Evolutionary conservation across 371 early-diverging fungal species (phyloP).

Genomic region (Umbelopsis sp.): DNA sequence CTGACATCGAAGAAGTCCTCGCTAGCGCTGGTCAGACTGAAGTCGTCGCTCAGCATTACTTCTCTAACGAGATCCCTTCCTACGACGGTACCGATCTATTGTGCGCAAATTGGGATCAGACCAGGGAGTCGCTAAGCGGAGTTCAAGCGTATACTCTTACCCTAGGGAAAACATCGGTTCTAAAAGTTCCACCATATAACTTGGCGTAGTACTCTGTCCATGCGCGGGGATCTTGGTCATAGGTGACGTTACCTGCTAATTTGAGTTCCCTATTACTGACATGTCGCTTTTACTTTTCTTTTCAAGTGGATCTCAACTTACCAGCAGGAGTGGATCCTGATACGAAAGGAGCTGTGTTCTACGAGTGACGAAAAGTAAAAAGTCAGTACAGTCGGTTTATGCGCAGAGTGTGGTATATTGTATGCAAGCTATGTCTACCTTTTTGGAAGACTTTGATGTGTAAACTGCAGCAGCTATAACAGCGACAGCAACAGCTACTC

Average conservation of each 20-base stretch:
- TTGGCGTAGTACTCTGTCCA: neutral
- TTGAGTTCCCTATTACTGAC: neutral
- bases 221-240: neutral
- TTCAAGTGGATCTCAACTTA: neutral
- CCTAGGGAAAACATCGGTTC: neutral
- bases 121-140: too few relatives aligned
- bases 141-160: neutral
- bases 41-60: neutral
- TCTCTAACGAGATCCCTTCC: conserved; percentile 3
- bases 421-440: neutral
- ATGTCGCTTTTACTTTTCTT: neutral
- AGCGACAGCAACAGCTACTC: conserved; percentile 1
- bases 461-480: neutral
- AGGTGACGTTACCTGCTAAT: neutral
- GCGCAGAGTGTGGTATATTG: neutral
- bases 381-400: neutral
- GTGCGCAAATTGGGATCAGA: too few relatives aligned
- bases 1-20: conserved; percentile 5
- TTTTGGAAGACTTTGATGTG: neutral
- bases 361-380: neutral
- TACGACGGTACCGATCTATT: conserved; percentile 4
- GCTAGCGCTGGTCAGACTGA: conserved; percentile 7
- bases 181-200: neutral
- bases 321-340: neutral
- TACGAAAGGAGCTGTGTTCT: conserved; percentile 4